phyloP scores from a whole-genome alignment of 2,329 filamentous ascomycete species.

The Magnaporthiopsis rhizophila region DNA sequence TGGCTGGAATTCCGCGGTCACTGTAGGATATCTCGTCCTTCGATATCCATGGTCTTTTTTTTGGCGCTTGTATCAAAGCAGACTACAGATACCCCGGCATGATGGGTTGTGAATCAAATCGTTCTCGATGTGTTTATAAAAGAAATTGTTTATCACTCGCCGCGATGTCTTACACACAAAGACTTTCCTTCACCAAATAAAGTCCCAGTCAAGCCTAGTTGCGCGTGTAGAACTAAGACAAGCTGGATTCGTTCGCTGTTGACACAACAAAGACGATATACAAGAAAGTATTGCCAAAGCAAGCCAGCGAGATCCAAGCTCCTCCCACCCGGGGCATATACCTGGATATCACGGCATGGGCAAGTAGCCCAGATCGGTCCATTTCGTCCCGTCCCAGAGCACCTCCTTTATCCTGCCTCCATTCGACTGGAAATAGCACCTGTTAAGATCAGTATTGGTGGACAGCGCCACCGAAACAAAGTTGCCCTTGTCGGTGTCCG shows the following conservation, averaged over 20 bases:
- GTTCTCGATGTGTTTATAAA: neutral
- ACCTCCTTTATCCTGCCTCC: constrained; percentile 9
- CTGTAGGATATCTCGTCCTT: too few relatives aligned
- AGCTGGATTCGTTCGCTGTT: too few relatives aligned
- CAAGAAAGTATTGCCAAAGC: too few relatives aligned
- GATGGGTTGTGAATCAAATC: neutral
- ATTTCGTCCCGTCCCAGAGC: constrained; percentile 9
- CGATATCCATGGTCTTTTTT: too few relatives aligned
- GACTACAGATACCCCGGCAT: neutral
- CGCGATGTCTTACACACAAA: too few relatives aligned
- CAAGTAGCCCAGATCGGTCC: constrained; percentile 9
- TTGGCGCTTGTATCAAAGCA: neutral
- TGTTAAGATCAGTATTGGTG: constrained; percentile 11
- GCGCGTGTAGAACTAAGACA: too few relatives aligned
- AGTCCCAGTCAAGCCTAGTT: too few relatives aligned
- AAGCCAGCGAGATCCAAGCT: too few relatives aligned
- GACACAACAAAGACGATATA: too few relatives aligned
- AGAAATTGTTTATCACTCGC: neutral
- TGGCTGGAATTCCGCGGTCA: neutral
- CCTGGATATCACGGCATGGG: neutral
- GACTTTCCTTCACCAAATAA: too few relatives aligned
- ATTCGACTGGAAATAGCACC: constrained; percentile 11
- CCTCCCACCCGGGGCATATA: too few relatives aligned
- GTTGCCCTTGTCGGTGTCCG: neutral
- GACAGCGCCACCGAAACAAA: constrained; percentile 5